A percentile compares a stretch with the other conserved stretches of the same genome.
Evolutionary conservation across 2,329 filamentous ascomycete species (phyloP).

Genomic region (Trematosphaeria pertusa): DNA sequence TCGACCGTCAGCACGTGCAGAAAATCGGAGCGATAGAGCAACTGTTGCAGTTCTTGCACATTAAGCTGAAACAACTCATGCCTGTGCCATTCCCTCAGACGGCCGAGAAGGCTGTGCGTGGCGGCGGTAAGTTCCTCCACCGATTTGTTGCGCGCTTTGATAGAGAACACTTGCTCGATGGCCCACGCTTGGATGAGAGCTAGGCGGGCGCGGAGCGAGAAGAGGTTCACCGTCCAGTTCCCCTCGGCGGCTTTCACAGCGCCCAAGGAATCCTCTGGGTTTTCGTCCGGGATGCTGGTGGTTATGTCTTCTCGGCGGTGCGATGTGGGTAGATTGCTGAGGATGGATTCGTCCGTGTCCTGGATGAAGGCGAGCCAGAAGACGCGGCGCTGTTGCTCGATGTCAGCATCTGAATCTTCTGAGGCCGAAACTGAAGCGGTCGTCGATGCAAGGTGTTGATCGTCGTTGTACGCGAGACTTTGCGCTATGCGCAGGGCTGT

Average conservation of each 20-base stretch:
- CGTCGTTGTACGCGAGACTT: conserved; percentile 27
- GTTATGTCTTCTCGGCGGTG: conserved; percentile 28
- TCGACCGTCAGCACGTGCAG: conserved; percentile 27
- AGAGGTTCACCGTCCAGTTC: conserved; percentile 29
- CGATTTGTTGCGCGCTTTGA: conserved; percentile 8
- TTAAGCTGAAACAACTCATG: conserved; percentile 30
- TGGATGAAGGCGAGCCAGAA: conserved; percentile 35
- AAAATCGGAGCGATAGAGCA: conserved; percentile 35
- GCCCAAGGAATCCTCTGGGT: conserved; percentile 20
- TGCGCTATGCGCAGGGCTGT: conserved; percentile 32
- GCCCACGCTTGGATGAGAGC: conserved; percentile 31
- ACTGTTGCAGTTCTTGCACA: conserved; percentile 24
- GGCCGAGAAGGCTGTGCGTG: conserved; percentile 10
- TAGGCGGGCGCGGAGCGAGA: conserved; percentile 24
- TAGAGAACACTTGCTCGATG: conserved; percentile 28
- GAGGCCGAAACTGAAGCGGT: too few species aligned
- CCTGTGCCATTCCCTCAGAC: conserved; percentile 21
- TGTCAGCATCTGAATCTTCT: conserved; percentile 10
- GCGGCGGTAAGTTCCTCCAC: conserved; percentile 12
- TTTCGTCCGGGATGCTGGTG: conserved; percentile 15
- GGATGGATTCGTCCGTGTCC: conserved; percentile 23
- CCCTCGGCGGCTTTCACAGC: conserved; percentile 29
- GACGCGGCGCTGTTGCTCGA: conserved; percentile 28
- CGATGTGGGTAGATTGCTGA: conserved; percentile 24
- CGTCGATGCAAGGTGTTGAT: too few species aligned